Percentiles rank a stretch among this genome's conserved stretches.
These are phyloP conservation scores for Macrotyloma uniflorum DNA, from an alignment of 306 rosid genomes.

Conservation along the genomic window DNA sequence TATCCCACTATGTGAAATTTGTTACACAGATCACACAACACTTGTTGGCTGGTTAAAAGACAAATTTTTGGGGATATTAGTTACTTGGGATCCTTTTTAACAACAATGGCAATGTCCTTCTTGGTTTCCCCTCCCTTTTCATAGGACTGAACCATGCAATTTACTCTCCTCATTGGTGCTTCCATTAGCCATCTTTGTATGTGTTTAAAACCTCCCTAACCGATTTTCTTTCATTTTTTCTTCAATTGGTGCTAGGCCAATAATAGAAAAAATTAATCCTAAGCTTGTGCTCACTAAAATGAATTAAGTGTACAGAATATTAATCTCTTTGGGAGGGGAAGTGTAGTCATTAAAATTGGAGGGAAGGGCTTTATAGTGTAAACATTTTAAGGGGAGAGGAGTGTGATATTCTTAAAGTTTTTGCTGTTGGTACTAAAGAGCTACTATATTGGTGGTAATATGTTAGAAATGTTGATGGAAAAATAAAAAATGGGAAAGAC, in stretches of 20 bases:
- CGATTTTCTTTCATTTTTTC: background rate
- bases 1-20: background rate
- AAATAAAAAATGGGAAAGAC: too few species aligned
- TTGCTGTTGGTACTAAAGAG: background rate
- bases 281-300: background rate
- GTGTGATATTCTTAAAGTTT: background rate
- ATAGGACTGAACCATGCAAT: background rate
- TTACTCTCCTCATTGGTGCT: background rate
- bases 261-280: background rate
- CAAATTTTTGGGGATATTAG: background rate
- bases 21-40: background rate
- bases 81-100: background rate
- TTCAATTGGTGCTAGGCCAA: background rate
- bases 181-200: background rate
- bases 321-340: background rate
- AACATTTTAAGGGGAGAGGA: background rate
- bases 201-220: background rate
- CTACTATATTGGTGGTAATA: slow-evolving; percentile 4
- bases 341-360: background rate
- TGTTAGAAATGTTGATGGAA: too few species aligned
- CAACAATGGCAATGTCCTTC: background rate
- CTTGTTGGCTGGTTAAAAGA: background rate
- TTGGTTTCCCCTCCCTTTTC: background rate
- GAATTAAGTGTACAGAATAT: background rate
- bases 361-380: background rate